phyloP scores from a whole-genome alignment of 148 eudicot genomes.

The Rhododendron molle region DNA sequence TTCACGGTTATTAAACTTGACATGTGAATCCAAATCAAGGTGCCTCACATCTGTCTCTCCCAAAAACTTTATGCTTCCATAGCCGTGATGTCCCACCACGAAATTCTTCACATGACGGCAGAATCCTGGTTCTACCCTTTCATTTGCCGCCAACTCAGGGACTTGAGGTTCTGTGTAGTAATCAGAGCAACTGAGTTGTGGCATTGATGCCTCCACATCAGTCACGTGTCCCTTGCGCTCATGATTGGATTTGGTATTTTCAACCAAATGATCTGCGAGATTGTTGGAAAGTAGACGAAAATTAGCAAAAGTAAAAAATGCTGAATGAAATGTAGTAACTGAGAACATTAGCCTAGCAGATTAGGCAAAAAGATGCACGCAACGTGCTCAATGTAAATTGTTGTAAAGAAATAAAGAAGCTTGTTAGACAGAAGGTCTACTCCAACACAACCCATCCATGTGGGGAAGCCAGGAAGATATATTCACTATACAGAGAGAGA shows the following conservation, averaged over 20 bases:
- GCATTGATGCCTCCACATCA: neutral
- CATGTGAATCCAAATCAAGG: neutral
- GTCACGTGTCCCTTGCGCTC: neutral
- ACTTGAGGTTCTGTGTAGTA: neutral
- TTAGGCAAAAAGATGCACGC: neutral
- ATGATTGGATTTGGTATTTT: neutral
- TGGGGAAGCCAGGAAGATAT: neutral
- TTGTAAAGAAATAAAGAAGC: neutral
- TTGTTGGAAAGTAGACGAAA: neutral
- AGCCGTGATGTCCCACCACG: neutral
- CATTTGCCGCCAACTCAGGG: neutral
- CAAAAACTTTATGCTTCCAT: neutral
- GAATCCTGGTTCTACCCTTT: constrained; percentile 1
- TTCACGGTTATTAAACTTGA: neutral
- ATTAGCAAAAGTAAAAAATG: neutral
- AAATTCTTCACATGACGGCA: neutral
- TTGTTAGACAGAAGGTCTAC: neutral
- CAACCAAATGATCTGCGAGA: constrained; percentile 1
- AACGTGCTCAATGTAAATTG: neutral
- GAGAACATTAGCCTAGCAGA: neutral
- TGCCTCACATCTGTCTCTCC: neutral
- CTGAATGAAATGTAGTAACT: neutral
- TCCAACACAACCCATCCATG: neutral
- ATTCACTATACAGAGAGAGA: neutral
- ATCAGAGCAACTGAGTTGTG: neutral